Base-by-base conservation (phyloP, 306 rosid genomes). In the Dalbergia cultrata region DNA sequence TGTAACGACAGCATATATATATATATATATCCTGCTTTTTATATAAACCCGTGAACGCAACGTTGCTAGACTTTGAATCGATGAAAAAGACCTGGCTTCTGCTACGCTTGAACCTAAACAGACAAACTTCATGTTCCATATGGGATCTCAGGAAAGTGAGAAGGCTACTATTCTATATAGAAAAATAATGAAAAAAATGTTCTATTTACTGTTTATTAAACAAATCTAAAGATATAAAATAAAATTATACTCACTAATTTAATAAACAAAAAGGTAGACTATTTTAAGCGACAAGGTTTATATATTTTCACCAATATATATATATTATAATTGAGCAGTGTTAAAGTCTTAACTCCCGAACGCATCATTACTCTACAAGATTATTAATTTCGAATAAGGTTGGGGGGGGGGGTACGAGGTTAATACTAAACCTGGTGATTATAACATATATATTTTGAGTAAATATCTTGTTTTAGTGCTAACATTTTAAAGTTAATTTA, bases 31-130 rank as follows among this genome's bases (percentile, higher is more conserved):
- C 22, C 44, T 33, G 68, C 35, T 34, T 54, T 54, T 7, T 33
- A 33, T 43, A 74, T 11, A 54, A 43, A 54, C 81, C 81, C 86
- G 79, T 85, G 86, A 85, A 52, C 75, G 45, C 75, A 70, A 33
- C 75, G 62, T 52, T 33, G 62, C 75, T 49, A 26, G 70, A 70
- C 63, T 52, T 52, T 70, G 61, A 70, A 70, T 50, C 45, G 9
- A 70, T 49, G 75, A 50, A 50, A 34, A 53, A 26, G 14, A 22
- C 61, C 45, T 9, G 3, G 21, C 74, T 31, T 49, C 14, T 22
- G 22, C 44, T 50, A 12, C 26, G 75, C 59, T 70, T 49, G 11
- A 50, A 49, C 56, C 50, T 62, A 70, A 50, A 26, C 44, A 50
- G 26, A 70, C 60, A 70, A 16, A 70, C 13, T 7, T 13, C 43